Evolutionary conservation across 2,329 filamentous ascomycete species (phyloP), one percentile per base, ranked within the genome.

Genomic region (Hypoxylon sp.): DNA sequence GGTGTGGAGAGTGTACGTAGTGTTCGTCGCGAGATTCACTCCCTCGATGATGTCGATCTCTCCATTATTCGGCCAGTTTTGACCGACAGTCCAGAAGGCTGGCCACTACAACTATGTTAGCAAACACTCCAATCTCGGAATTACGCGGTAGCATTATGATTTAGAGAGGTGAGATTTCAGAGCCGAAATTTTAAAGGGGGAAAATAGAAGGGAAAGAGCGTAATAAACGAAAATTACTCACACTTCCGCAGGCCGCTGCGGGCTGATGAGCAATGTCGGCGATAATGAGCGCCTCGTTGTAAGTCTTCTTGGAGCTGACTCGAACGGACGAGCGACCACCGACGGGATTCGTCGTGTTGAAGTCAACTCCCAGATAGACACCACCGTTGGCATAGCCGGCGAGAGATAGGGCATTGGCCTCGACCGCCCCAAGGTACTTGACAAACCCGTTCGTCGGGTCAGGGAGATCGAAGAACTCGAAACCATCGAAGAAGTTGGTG

Each of bases 41-140:
- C 91, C 91, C 81, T 94, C 92, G 72, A 94, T 88, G 74, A 94
- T 91, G 77, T 95, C 92, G 73, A 95, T 92, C 80, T 94, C 92
- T 50, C 92, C 92, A 6, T 83, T 82, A 45, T 77, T 77, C 1
- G 92, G 92, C 92, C 92, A 94, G 75, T 86, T 79, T n/a, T 84
- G 82, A 14, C 91, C 91, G 34, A 93, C 84, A 56, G 82, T 84
- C 87, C 87, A 92, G 78, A 91, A 91, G 13, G 92, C 92, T 0
- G 92, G 91, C 92, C 92, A 95, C 60, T 67, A 11, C 36, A 17
- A 53, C n/a, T n/a, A 41, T 19, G 34, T 66, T 66, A 66, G 63
- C 14, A 30, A 49, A 11, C 21, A 4, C 19, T n/a, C 38, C 2
- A 14, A n/a, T 43, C 17, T 34, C 11, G 10, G 11, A 17, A 13